phyloP scores from a whole-genome alignment of 179 eudicot species.

The Spergularia azorica region DNA sequence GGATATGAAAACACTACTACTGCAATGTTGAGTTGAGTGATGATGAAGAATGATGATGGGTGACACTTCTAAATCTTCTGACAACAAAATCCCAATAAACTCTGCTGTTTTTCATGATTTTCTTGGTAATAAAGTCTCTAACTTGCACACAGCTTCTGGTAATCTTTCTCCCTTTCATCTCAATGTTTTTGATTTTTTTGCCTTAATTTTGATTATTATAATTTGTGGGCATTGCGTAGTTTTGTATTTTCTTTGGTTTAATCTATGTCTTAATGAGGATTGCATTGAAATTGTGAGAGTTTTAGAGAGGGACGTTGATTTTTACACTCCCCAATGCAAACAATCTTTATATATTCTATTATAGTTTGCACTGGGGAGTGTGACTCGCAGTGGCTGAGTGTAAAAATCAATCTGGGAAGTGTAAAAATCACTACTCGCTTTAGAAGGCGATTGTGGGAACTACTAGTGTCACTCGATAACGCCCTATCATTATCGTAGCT shows the following conservation, averaged over 20 bases:
- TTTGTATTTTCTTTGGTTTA: neutral
- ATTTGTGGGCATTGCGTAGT: neutral
- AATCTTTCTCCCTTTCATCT: conserved; percentile 20
- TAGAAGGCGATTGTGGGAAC: no score
- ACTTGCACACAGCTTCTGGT: conserved; percentile 31
- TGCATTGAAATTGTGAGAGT: neutral
- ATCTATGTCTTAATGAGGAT: neutral
- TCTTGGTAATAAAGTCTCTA: conserved; percentile 37
- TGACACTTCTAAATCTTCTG: neutral
- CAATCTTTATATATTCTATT: no score
- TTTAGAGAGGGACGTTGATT: no score
- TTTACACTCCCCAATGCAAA: no score
- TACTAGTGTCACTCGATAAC: no score
- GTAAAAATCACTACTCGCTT: no score
- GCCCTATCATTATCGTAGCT: no score
- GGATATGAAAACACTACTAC: conserved; percentile 15
- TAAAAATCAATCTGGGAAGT: no score
- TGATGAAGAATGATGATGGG: conserved; percentile 24
- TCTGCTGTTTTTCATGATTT: conserved; percentile 61
- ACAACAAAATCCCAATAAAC: neutral
- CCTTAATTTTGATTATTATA: no score
- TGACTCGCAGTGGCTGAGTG: no score
- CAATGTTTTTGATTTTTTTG: neutral
- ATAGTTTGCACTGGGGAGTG: no score
- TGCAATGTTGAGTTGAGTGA: neutral